Evolutionary conservation across 75 land plant genomes (phyloP).

Genomic region (Picea sitchensis): DNA sequence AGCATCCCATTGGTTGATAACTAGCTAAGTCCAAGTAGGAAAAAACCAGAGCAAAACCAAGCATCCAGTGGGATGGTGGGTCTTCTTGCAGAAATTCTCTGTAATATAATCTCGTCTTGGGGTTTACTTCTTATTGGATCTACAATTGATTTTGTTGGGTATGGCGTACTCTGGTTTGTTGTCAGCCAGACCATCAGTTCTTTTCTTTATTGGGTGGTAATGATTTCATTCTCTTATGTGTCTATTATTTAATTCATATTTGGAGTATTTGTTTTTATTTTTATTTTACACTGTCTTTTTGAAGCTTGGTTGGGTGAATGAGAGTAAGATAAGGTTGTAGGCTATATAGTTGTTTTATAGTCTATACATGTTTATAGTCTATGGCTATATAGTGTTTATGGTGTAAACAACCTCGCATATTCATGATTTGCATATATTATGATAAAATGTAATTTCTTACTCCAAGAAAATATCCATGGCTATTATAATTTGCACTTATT

Average conservation of each 20-base stretch:
- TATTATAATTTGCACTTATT: neutral
- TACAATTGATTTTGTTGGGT: constrained; percentile 51
- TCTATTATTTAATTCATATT: too few species aligned
- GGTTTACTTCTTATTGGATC: constrained; percentile 50
- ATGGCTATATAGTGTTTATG: too few species aligned
- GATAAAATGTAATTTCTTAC: neutral
- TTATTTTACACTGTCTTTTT: too few species aligned
- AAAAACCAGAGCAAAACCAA: too few species aligned
- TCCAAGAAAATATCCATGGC: neutral
- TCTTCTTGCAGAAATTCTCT: constrained; percentile 68
- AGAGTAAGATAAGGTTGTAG: too few species aligned
- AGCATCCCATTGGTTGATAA: too few species aligned
- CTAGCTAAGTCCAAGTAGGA: too few species aligned
- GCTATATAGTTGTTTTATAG: too few species aligned
- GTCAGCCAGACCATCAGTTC: constrained; percentile 47
- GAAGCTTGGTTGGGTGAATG: too few species aligned
- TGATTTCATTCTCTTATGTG: constrained; percentile 1
- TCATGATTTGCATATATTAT: neutral
- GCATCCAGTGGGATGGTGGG: constrained; percentile 31
- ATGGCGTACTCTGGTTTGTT: constrained; percentile 74
- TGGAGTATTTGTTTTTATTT: too few species aligned
- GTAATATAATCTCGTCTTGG: constrained; percentile 88
- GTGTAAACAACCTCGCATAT: neutral
- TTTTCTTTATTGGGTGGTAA: constrained; percentile 74
- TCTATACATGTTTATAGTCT: too few species aligned